Percentiles rank a stretch among this genome's conserved stretches.
phyloP scores from a whole-genome alignment of 116 monocot genomes.

The Phalaenopsis hybrid region DNA sequence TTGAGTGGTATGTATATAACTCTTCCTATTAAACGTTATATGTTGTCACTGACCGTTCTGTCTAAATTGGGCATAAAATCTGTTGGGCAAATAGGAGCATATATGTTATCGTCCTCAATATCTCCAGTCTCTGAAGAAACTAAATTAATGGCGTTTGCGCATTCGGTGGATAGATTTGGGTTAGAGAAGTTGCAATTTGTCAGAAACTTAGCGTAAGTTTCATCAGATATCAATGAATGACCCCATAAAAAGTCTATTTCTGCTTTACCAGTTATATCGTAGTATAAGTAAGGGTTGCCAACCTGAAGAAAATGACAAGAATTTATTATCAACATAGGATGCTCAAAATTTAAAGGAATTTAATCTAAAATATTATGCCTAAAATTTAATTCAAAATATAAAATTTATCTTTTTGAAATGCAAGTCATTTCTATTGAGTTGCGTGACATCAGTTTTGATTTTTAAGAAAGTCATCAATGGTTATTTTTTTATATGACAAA shows the following conservation, averaged over 20 bases:
- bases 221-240: conserved; percentile 24
- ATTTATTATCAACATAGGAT: background rate
- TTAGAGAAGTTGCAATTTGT: conserved; percentile 13
- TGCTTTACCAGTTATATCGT: background rate
- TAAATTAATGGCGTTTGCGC: background rate
- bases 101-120: conserved; percentile 15
- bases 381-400: too few species aligned
- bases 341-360: too few species aligned
- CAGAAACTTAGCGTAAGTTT: conserved; percentile 4
- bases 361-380: too few species aligned
- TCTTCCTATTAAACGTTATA: too few species aligned
- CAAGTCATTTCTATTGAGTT: too few species aligned
- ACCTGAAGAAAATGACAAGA: conserved; percentile 6
- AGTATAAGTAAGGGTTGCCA: conserved; percentile 14
- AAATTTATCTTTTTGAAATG: too few species aligned
- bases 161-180: background rate
- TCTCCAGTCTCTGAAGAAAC: conserved; percentile 5
- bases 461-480: background rate
- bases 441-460: too few species aligned
- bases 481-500: background rate
- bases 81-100: conserved; percentile 17
- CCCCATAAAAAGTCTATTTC: conserved; percentile 4
- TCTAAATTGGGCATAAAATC: background rate
- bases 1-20: too few species aligned
- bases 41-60: background rate